phyloP scores from a whole-genome alignment of 805 yeast genomes.

The Wickerhamiella kazuoi region DNA sequence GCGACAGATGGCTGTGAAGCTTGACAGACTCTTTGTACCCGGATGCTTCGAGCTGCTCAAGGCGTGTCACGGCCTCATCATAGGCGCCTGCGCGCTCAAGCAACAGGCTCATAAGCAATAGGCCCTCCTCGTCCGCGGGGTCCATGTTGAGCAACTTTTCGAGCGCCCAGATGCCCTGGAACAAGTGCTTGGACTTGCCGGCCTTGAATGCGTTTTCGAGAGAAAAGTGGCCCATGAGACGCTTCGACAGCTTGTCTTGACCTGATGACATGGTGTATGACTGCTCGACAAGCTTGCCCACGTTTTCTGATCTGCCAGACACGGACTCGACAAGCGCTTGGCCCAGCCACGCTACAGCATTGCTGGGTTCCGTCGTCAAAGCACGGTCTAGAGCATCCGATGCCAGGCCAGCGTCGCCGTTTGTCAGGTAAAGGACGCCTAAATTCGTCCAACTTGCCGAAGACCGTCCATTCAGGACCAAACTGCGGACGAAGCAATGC shows the following conservation, averaged over 20 bases:
- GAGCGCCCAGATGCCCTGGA: slow-evolving; percentile 24
- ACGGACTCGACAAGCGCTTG: slow-evolving; percentile 39
- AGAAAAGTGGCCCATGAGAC: slow-evolving; percentile 50
- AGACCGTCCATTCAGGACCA: slow-evolving; percentile 49
- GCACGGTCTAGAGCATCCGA: slow-evolving; percentile 53
- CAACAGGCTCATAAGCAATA: slow-evolving; percentile 16
- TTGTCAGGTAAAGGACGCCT: slow-evolving; percentile 55
- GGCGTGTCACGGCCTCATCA: slow-evolving; percentile 29
- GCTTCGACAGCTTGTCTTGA: slow-evolving; percentile 44
- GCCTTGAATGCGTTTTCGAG: slow-evolving; percentile 22
- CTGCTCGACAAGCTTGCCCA: slow-evolving; percentile 45
- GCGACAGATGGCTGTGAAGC: slow-evolving; percentile 34
- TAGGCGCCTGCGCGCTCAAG: slow-evolving; percentile 54
- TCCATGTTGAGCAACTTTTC: slow-evolving; percentile 35
- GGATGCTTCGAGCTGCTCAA: neutral
- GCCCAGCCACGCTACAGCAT: slow-evolving; percentile 67
- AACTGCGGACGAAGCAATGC: slow-evolving; percentile 80
- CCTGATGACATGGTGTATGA: slow-evolving; percentile 67
- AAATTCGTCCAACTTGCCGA: slow-evolving; percentile 63
- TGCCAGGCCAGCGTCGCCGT: slow-evolving; percentile 57
- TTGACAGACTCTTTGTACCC: neutral
- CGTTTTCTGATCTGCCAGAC: slow-evolving; percentile 30
- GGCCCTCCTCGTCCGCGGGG: slow-evolving; percentile 17
- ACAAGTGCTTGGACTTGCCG: slow-evolving; percentile 12
- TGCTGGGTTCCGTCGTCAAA: slow-evolving; percentile 67